These are phyloP conservation scores for Colletotrichum sp. DNA, from an alignment of 2,329 filamentous ascomycete species.

Conservation along the genomic window DNA sequence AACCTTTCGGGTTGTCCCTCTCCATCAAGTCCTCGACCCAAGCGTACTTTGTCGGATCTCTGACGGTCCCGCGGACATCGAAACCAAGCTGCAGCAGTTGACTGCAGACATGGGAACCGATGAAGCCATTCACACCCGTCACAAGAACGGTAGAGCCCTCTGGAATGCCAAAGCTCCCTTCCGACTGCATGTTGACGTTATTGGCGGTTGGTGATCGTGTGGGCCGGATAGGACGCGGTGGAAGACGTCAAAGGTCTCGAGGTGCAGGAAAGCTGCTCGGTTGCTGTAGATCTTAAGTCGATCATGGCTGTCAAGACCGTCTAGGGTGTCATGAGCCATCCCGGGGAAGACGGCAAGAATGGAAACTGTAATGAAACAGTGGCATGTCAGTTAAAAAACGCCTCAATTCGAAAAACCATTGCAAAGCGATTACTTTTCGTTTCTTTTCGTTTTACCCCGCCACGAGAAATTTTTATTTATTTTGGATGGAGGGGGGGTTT, in stretches of 20 bases:
- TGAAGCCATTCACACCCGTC: slow-evolving; percentile 48
- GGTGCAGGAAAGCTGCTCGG: neutral
- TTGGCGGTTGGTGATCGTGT: neutral
- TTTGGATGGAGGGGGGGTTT: slow-evolving; percentile 7
- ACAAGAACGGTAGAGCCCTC: slow-evolving; percentile 33
- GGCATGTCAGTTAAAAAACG: neutral
- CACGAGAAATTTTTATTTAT: neutral
- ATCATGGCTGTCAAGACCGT: neutral
- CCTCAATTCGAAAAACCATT: neutral
- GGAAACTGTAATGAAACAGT: neutral
- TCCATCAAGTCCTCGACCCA: slow-evolving; percentile 33
- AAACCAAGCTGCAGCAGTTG: slow-evolving; percentile 39
- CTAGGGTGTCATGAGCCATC: neutral
- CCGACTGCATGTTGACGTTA: slow-evolving; percentile 5
- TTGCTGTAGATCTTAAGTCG: slow-evolving; percentile 6
- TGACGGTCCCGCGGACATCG: slow-evolving; percentile 43
- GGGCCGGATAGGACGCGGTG: neutral
- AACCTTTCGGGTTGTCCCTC: slow-evolving; percentile 33
- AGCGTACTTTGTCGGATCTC: slow-evolving; percentile 30
- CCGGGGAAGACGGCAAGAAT: neutral
- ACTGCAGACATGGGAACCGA: slow-evolving; percentile 43
- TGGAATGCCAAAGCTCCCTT: slow-evolving; percentile 2
- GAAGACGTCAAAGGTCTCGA: neutral
- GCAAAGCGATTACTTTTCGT: neutral
- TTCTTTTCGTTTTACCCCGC: slow-evolving; percentile 2